Evolutionary conservation across 805 yeast species (phyloP), one percentile per base, ranked within the genome.

Genomic region (Sporopachydermia lactativora): DNA sequence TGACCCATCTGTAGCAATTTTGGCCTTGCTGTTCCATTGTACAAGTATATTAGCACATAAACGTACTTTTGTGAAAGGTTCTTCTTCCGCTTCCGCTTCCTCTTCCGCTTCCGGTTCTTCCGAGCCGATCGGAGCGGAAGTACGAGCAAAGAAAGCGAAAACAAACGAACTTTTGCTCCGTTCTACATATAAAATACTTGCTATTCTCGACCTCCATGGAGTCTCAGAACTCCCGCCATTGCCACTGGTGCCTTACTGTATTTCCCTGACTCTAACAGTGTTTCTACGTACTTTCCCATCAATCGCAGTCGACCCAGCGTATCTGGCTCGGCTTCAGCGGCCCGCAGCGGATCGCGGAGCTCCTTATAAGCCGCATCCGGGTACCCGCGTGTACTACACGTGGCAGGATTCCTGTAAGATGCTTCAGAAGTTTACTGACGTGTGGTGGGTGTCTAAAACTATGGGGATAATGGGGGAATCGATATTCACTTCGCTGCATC

Each of bases 371-470:
- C 31, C 31, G n/a, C 55, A 52, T 31, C 53, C 57, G 3, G 51
- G 47, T 2, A 43, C 42, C 24, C n/a, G 6, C 5, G n/a, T 14
- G 11, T 17, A 11, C 17, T 36, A 14, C 19, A 47, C 47, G 31
- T 56, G 60, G 60, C 45, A 47, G 19, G 54, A 53, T 28, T 46
- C 51, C 35, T 53, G 59, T 39, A 43, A 42, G 1, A 44, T 51
- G 18, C 45, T 56, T 19, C 55, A 54, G 31, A 42, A 38, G 5
- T 43, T 56, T 45, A 47, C 57, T 2, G 50, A 48, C 18, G 44
- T 49, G 8, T 56, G 60, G 60, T 56, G 60, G 60, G 57, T 56
- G 3, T 59, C 59, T n/a, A 59, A 55, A 15, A 60, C 59, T 3
- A 56, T 56, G 60, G 58, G 57, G 4, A 44, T 49, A 28, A 53